Evolutionary conservation across 2,329 filamentous ascomycete species (phyloP).

Genomic region (Samsoniella hepiali): DNA sequence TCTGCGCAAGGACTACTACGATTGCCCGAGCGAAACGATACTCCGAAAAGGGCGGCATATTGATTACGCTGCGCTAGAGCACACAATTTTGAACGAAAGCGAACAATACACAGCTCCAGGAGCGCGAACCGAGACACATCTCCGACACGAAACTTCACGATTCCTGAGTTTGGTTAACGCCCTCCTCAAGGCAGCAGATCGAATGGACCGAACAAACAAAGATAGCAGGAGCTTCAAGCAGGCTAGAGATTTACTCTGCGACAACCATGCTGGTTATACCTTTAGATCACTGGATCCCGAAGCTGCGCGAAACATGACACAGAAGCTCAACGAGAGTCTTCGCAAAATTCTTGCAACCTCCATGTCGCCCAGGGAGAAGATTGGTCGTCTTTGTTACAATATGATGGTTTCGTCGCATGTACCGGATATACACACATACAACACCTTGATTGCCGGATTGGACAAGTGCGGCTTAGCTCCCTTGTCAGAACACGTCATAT

Average conservation of each 20-base stretch:
- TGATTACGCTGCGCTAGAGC: conserved; percentile 32
- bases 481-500: conserved; percentile 51
- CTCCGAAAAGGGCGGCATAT: conserved; percentile 25
- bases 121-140: conserved; percentile 27
- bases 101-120: conserved; percentile 20
- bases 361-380: conserved; percentile 32
- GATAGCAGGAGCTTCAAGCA: conserved; percentile 30
- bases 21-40: conserved; percentile 24
- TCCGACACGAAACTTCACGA: conserved; percentile 28
- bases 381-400: conserved; percentile 57
- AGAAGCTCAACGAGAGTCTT: conserved; percentile 30
- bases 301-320: conserved; percentile 27
- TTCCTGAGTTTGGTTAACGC: conserved; percentile 29
- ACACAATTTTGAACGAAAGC: conserved; percentile 30
- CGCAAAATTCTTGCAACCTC: conserved; percentile 28
- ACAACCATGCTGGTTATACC: conserved; percentile 24
- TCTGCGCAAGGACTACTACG: conserved; percentile 31
- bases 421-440: conserved; percentile 68
- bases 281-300: conserved; percentile 29
- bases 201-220: conserved; percentile 23
- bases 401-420: conserved; percentile 59
- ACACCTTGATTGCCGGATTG: conserved; percentile 67
- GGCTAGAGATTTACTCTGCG: conserved; percentile 26
- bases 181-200: conserved; percentile 30
- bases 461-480: conserved; percentile 46